A percentile compares a stretch with the other conserved stretches of the same genome.
Conservation (phyloP, 2,329 filamentous ascomycete species). For the Ascochyta koolunga region DNA sequence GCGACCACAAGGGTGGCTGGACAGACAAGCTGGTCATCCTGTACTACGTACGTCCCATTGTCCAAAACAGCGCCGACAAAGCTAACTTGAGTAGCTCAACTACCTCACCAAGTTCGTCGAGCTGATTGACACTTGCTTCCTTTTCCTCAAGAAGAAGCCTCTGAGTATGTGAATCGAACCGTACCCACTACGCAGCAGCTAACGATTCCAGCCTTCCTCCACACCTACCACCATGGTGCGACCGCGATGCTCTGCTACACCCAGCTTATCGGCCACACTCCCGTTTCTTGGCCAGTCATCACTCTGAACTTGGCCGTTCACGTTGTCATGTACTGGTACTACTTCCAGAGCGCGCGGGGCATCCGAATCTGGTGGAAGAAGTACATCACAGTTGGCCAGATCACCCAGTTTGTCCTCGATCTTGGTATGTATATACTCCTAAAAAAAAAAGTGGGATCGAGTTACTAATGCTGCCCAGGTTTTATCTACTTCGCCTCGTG, state of each 20-base stretch:
- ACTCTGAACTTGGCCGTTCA: conserved; percentile 91
- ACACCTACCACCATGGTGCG: conserved; percentile 98
- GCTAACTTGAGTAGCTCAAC: conserved; percentile 73
- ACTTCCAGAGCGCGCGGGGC: conserved; percentile 97
- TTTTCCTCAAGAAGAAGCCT: conserved; percentile 99
- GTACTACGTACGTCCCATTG: conserved; percentile 79
- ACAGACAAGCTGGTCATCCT: conserved; percentile 90
- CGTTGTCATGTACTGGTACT: conserved; percentile 99
- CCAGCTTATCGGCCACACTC: conserved; percentile 88
- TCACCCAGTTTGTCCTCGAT: conserved; percentile 96
- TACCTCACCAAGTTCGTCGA: conserved; percentile 98
- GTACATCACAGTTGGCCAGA: conserved; percentile 97
- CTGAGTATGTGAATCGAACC: conserved; percentile 64
- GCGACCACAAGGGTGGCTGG: conserved; percentile 82
- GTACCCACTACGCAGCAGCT: conserved; percentile 21
- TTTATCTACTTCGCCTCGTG: conserved; percentile 99
- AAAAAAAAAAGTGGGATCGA: background rate
- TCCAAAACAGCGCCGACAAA: background rate
- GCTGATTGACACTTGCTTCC: conserved; percentile 91
- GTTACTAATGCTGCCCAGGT: conserved; percentile 58
- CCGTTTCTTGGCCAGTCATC: conserved; percentile 95
- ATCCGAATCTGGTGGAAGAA: conserved; percentile 99
- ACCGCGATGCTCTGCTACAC: conserved; percentile 98
- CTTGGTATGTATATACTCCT: conserved; percentile 68
- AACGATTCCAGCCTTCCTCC: conserved; percentile 73